phyloP scores from a whole-genome alignment of 805 yeast genomes.

The Kurtzmaniella fragi region DNA sequence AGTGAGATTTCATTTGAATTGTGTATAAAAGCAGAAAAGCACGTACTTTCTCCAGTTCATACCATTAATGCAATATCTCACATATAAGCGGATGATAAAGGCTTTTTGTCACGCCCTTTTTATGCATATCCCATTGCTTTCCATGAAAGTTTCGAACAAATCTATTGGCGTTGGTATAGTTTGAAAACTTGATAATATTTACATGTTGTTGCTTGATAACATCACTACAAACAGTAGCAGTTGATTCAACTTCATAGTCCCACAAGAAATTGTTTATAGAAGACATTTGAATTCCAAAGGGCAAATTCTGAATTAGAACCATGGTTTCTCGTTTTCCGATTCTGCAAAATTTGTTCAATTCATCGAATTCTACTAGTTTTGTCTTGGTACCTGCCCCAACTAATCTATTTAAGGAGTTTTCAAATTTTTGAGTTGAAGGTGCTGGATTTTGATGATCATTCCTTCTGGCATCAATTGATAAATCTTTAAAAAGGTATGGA shows the following conservation, averaged over 20 bases:
- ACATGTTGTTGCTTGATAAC: slow-evolving; percentile 20
- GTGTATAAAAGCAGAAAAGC: no score
- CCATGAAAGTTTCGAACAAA: slow-evolving; percentile 55
- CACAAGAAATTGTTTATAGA: slow-evolving; percentile 40
- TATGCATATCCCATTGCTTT: slow-evolving; percentile 30
- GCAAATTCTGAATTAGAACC: slow-evolving; percentile 29
- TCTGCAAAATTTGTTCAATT: no score
- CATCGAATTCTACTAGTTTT: no score
- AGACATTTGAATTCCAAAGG: slow-evolving; percentile 34
- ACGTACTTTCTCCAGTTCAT: no score
- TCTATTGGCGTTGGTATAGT: slow-evolving; percentile 40
- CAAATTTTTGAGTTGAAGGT: no score
- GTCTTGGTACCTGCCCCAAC: no score
- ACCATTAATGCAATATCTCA: slow-evolving; percentile 26
- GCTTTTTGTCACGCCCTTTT: slow-evolving; percentile 18
- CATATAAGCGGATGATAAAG: slow-evolving; percentile 34
- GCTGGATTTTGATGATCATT: no score
- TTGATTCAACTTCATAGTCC: slow-evolving; percentile 43
- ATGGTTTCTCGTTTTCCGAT: no score
- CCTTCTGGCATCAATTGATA: no score
- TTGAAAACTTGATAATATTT: slow-evolving; percentile 40
- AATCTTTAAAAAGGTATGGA: slow-evolving; percentile 14
- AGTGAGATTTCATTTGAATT: no score
- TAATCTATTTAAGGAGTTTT: no score
- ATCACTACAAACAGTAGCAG: slow-evolving; percentile 20